Conservation (phyloP, 768 basidiomycete genomes). For the Rossbeevera mucosa region DNA sequence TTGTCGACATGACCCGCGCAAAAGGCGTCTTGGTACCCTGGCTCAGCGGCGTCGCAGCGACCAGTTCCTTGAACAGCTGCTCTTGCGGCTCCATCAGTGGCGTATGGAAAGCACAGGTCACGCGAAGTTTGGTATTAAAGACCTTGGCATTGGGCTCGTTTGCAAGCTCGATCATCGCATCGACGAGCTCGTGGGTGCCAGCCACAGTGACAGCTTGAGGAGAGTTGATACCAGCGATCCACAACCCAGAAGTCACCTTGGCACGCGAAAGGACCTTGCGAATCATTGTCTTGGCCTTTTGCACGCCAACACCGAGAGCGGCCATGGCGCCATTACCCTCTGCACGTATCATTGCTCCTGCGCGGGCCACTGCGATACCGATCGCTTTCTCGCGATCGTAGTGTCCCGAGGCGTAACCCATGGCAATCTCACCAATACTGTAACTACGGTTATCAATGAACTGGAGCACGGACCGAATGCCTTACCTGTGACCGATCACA, state of each 20-base stretch:
- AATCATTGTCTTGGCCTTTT: conserved; percentile 31
- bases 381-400: conserved; percentile 32
- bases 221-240: conserved; percentile 37
- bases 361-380: conserved; percentile 34
- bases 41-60: conserved; percentile 15
- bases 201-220: conserved; percentile 34
- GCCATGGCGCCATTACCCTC: conserved; percentile 35
- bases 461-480: not conserved
- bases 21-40: conserved; percentile 18
- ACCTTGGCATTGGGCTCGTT: conserved; percentile 26
- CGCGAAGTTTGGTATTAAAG: conserved; percentile 28
- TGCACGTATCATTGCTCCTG: conserved; percentile 31
- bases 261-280: conserved; percentile 28
- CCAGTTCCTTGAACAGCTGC: conserved; percentile 25
- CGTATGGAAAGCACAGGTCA: conserved; percentile 33
- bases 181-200: conserved; percentile 29
- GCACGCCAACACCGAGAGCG: conserved; percentile 31
- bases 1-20: conserved; percentile 34
- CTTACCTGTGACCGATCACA: conserved; percentile 33
- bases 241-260: conserved; percentile 26
- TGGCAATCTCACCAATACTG: conserved; percentile 33
- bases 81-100: conserved; percentile 35
- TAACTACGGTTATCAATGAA: conserved; percentile 5
- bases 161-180: conserved; percentile 24
- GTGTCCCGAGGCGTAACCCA: conserved; percentile 36